phyloP scores from a whole-genome alignment of 2,329 filamentous ascomycete genomes.

The Ophidiomyces ophidiicola region DNA sequence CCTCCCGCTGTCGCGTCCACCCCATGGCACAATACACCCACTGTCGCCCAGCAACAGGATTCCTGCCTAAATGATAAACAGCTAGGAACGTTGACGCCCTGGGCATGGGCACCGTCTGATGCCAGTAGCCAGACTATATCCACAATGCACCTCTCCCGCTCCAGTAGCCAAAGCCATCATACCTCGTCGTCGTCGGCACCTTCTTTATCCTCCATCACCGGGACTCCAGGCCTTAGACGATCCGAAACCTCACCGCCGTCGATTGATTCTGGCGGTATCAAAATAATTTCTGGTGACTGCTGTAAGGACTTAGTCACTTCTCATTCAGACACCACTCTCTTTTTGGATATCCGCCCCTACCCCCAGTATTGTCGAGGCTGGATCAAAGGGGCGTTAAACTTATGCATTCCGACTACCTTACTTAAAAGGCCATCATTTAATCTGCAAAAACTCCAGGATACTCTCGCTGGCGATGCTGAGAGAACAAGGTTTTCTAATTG shows the following conservation, averaged over 20 bases:
- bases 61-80: too few species aligned
- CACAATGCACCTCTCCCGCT: background rate
- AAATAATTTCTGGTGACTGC: conserved; percentile 43
- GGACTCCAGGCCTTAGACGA: conserved; percentile 18
- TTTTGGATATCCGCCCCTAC: conserved; percentile 77
- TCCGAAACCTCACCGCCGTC: conserved; percentile 45
- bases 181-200: background rate
- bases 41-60: background rate
- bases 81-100: too few species aligned
- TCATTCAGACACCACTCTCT: conserved; percentile 44
- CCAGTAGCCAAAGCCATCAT: background rate
- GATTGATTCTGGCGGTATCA: conserved; percentile 35
- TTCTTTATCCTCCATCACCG: background rate
- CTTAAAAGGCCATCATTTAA: conserved; percentile 86
- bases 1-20: background rate
- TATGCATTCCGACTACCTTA: conserved; percentile 90
- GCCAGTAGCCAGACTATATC: background rate
- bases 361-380: conserved; percentile 67
- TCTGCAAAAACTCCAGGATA: conserved; percentile 73
- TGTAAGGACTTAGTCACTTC: conserved; percentile 47
- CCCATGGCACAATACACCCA: background rate
- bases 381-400: conserved; percentile 69
- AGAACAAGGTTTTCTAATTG: conserved; percentile 64
- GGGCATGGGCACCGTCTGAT: too few species aligned
- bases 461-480: conserved; percentile 61